Conservation (phyloP, 306 rosid species). For the Castanea sativa region DNA sequence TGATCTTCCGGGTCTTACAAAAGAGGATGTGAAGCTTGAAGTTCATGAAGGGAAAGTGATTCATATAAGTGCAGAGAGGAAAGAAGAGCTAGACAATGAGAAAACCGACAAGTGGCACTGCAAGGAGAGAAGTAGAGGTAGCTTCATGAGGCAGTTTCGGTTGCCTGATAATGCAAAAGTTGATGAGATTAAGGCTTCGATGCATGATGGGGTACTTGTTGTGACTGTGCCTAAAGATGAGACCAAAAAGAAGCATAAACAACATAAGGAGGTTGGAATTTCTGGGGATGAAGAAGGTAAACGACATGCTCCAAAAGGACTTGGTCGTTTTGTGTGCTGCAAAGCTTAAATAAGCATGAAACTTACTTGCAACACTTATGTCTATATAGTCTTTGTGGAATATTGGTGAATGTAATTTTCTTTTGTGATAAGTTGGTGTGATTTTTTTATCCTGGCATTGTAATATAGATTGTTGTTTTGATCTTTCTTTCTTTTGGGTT, state of each 20-base stretch:
- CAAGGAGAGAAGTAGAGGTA: conserved; percentile 44
- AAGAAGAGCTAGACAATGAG: conserved; percentile 11
- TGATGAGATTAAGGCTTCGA: conserved; percentile 49
- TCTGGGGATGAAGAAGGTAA: conserved; percentile 25
- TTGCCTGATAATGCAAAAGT: conserved; percentile 56
- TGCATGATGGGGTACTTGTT: conserved; percentile 49
- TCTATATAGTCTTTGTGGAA: not conserved
- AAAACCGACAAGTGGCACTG: conserved; percentile 53
- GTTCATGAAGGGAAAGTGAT: conserved; percentile 38
- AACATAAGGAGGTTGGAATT: conserved; percentile 27
- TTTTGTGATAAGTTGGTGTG: not conserved
- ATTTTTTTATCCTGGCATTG: conserved; percentile 1
- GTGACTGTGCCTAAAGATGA: conserved; percentile 48
- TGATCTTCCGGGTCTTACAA: conserved; percentile 55
- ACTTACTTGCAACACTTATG: not conserved
- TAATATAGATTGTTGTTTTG: not conserved
- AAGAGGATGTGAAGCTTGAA: conserved; percentile 56
- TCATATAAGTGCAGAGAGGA: conserved; percentile 46
- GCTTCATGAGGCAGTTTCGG: conserved; percentile 40
- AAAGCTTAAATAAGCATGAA: conserved; percentile 30
- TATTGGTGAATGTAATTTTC: not conserved
- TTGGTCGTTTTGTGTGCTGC: conserved; percentile 57
- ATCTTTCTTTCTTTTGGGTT: not conserved
- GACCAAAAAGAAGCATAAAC: conserved; percentile 32
- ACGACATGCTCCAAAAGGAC: conserved; percentile 34